phyloP scores from a whole-genome alignment of 352 stramenopile species.

The Phytophthora sojae region DNA sequence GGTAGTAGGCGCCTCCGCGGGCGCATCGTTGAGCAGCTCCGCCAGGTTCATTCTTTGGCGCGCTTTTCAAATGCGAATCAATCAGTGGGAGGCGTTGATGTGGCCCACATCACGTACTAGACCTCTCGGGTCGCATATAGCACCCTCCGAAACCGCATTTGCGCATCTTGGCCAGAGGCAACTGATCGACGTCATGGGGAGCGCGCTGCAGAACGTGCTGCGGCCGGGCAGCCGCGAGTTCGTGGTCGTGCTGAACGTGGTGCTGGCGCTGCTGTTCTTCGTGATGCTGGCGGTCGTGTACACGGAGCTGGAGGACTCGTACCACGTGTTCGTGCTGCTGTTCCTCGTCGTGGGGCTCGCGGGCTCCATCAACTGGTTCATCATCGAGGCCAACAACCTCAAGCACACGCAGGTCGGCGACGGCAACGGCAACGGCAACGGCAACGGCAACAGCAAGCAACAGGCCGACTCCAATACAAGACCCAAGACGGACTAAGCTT shows the following conservation, averaged over 20 bases:
- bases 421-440: neutral
- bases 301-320: slow-evolving; percentile 82
- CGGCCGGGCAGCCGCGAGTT: slow-evolving; percentile 80
- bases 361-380: slow-evolving; percentile 90
- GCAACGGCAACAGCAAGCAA: slow-evolving; percentile 16
- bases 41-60: too few species aligned
- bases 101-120: too few species aligned
- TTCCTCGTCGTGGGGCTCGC: slow-evolving; percentile 86
- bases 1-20: too few species aligned
- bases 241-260: slow-evolving; percentile 72
- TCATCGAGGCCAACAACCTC: slow-evolving; percentile 77
- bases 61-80: too few species aligned
- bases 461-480: slow-evolving; percentile 18
- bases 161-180: neutral
- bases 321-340: slow-evolving; percentile 86
- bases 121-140: neutral
- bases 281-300: slow-evolving; percentile 84
- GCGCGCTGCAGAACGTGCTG: slow-evolving; percentile 57
- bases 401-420: slow-evolving; percentile 45
- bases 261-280: slow-evolving; percentile 72
- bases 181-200: slow-evolving; percentile 11
- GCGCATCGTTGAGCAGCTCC: too few species aligned
- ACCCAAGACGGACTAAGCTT: slow-evolving; percentile 63
- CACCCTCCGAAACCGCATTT: neutral
- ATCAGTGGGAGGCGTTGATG: too few species aligned